Percentiles rank a stretch among this genome's conserved stretches.
Conservation (phyloP, 1,284 basidiomycete genomes). For the Cryptococcus hybrid region DNA sequence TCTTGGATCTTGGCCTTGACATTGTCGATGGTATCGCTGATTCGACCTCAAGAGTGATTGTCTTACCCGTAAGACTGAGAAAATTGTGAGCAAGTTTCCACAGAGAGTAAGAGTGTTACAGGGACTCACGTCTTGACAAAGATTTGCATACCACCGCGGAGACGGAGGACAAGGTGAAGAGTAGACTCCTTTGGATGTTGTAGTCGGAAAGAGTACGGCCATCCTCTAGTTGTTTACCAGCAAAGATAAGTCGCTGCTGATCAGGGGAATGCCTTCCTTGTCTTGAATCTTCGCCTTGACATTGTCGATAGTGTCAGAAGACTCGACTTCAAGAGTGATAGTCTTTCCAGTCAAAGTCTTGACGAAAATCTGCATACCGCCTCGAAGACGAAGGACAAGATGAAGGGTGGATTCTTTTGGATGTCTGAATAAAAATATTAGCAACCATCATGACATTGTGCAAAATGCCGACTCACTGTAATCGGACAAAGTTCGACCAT, state of each 20-base stretch:
- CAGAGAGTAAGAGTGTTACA: conserved; percentile 55
- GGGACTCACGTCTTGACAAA: conserved; percentile 48
- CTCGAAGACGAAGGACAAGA: conserved; percentile 92
- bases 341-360: conserved; percentile 76
- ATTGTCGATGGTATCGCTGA: no score
- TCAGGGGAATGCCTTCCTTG: conserved; percentile 76
- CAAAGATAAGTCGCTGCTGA: conserved; percentile 62
- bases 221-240: conserved; percentile 94
- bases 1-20: no score
- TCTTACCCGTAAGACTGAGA: conserved; percentile 61
- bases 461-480: conserved; percentile 43
- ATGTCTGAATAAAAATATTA: conserved; percentile 57
- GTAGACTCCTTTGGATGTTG: conserved; percentile 92
- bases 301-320: conserved; percentile 91
- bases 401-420: conserved; percentile 97
- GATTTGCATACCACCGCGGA: conserved; percentile 86
- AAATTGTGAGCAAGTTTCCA: conserved; percentile 63
- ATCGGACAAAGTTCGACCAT: conserved; percentile 85
- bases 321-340: conserved; percentile 85
- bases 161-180: conserved; percentile 92
- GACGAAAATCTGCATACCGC: conserved; percentile 92
- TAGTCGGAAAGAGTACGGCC: conserved; percentile 83
- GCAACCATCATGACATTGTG: neutral
- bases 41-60: no score
- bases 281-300: conserved; percentile 52